Percentiles rank a stretch among this genome's conserved stretches.
These are phyloP conservation scores for Cercospora zeina DNA, from an alignment of 2,329 filamentous ascomycete species.

Conservation along the genomic window DNA sequence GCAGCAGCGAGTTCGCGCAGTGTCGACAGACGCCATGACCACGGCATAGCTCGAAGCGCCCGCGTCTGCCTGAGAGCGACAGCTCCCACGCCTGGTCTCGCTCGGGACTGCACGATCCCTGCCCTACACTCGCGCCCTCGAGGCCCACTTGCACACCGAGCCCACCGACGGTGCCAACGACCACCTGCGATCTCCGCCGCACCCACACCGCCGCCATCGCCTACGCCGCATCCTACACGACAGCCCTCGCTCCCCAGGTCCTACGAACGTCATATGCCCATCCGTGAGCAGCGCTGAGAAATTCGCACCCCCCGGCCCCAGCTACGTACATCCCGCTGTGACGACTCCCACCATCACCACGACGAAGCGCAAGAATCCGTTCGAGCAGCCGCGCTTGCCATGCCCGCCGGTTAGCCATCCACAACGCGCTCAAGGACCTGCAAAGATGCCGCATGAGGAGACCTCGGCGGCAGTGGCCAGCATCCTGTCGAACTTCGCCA, in stretches of 20 bases:
- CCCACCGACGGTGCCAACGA: neutral
- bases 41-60: neutral
- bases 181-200: neutral
- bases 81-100: neutral
- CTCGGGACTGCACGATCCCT: neutral
- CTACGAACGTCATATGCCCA: neutral
- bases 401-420: constrained; percentile 24
- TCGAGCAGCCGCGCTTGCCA: constrained; percentile 23
- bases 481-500: constrained; percentile 53
- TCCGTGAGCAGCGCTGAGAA: neutral
- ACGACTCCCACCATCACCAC: constrained; percentile 19
- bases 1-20: neutral
- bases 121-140: neutral
- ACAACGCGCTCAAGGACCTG: constrained; percentile 10
- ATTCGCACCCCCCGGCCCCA: neutral
- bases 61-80: neutral
- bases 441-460: constrained; percentile 37
- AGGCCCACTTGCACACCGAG: neutral
- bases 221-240: neutral
- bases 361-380: constrained; percentile 29
- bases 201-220: constrained; percentile 5
- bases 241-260: neutral
- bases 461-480: constrained; percentile 40
- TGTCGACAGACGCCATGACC: neutral
- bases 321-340: constrained; percentile 17